phyloP scores from a whole-genome alignment of 768 basidiomycete genomes.

The Naematelia encephala region DNA sequence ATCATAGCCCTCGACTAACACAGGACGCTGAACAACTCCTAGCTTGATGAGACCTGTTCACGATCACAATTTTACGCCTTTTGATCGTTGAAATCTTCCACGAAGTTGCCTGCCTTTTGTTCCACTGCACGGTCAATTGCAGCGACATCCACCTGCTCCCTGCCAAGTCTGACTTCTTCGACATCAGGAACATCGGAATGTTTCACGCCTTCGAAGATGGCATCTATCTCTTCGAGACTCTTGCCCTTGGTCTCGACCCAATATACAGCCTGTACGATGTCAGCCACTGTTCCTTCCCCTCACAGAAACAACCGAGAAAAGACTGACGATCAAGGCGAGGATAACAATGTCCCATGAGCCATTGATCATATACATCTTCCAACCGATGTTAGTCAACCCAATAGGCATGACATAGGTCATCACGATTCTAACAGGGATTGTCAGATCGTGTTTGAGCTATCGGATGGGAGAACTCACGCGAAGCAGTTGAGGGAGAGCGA shows the following conservation, averaged over 20 bases:
- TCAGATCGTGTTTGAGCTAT: not conserved
- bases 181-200: slow-evolving; percentile 8
- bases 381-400: slow-evolving; percentile 25
- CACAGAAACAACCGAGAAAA: not conserved
- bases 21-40: too few species aligned
- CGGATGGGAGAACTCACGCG: slow-evolving; percentile 8
- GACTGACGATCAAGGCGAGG: slow-evolving; percentile 11
- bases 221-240: slow-evolving; percentile 17
- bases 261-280: slow-evolving; percentile 2
- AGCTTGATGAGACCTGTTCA: too few species aligned
- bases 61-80: too few species aligned
- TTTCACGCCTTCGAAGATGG: slow-evolving; percentile 14
- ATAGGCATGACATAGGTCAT: slow-evolving; percentile 40
- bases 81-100: not conserved
- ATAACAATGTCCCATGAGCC: slow-evolving; percentile 14
- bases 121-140: not conserved
- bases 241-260: slow-evolving; percentile 22
- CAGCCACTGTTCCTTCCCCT: too few species aligned
- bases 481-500: not conserved
- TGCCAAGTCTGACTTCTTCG: slow-evolving; percentile 1
- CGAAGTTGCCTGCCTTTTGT: not conserved
- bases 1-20: too few species aligned
- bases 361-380: slow-evolving; percentile 29
- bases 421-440: slow-evolving; percentile 16
- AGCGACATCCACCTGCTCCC: not conserved